These are phyloP conservation scores for Apiospora kogelbergensis DNA, from an alignment of 2,329 filamentous ascomycete genomes.

Conservation along the genomic window DNA sequence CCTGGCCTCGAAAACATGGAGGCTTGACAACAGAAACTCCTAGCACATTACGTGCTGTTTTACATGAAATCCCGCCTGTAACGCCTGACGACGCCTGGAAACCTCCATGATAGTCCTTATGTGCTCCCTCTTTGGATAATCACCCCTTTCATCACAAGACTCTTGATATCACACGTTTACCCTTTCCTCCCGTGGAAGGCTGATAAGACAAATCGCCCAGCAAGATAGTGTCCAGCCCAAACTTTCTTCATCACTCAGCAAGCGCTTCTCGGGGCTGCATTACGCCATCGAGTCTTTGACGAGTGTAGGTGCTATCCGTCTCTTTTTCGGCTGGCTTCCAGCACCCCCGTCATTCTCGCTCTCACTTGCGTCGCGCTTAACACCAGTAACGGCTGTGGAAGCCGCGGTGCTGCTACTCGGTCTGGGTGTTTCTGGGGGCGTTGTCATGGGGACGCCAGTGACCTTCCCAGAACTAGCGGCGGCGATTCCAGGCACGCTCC, in stretches of 20 bases:
- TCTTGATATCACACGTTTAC: not conserved
- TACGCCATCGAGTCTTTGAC: conserved; percentile 2
- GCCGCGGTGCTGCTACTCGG: conserved; percentile 51
- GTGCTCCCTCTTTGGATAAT: not conserved
- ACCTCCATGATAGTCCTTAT: not conserved
- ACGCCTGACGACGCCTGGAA: not conserved
- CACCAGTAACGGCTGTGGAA: conserved; percentile 32
- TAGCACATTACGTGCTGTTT: not conserved
- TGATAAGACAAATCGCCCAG: too few species aligned
- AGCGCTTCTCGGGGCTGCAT: not conserved
- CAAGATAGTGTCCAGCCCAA: not conserved
- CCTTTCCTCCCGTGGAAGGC: not conserved
- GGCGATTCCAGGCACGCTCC: conserved; percentile 74
- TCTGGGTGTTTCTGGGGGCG: conserved; percentile 82
- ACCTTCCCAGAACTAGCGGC: conserved; percentile 68
- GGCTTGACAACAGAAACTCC: not conserved
- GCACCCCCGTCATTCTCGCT: not conserved
- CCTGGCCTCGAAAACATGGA: not conserved
- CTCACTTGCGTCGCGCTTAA: conserved; percentile 10
- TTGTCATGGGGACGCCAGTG: conserved; percentile 72
- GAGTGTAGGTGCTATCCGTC: conserved; percentile 8
- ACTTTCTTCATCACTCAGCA: not conserved
- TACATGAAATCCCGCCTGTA: not conserved
- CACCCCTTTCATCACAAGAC: not conserved
- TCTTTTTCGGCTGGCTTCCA: conserved; percentile 3